Evolutionary conservation across 2,329 filamentous ascomycete species (phyloP), one percentile per base, ranked within the genome.

Genomic region (Epichloe uncinata): DNA sequence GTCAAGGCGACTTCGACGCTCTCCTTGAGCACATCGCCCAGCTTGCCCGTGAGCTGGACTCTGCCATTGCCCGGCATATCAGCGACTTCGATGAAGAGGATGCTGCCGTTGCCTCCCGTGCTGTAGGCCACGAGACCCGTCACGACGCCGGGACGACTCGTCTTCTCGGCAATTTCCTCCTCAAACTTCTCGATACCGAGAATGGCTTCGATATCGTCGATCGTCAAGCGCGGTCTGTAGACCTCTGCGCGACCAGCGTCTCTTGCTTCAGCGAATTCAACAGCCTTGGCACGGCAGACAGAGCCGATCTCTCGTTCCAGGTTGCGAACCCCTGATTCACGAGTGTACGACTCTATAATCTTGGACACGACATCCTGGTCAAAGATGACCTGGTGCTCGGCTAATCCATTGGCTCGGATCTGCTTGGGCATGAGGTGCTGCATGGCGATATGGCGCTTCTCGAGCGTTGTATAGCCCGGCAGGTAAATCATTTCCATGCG

Each of bases 371-470:
- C 90, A 34, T 91, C 85, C 52, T 87, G 82, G 42, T 79, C 80
- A 54, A 98, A 81, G 37, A 75, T 68, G 45, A 98, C 78, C 59
- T 95, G 85, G 44, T 83, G 81, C 26, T 82, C 73, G 45, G 74
- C 74, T 47, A 98, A 79, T 26, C 93, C 93, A 62, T 98, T 98
- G 49, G 87, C 85, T 46, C 82, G 82, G 60, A 97, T 84, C 66
- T 98, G 93, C 71, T 97, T 98, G 12, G 93, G 93, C 18, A 98
- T 83, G n/a, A 98, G 74, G 66, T 98, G 93, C 58, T 85, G 84
- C 58, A 82, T 82, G 15, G 93, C 91, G 63, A 98, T 98, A 65
- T 96, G 88, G 51, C 88, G 81, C 73, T 98, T 98, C 73, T 98
- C 93, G 16, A 97, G 77, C 5, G 90, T 96, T 0, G 93, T 98